Evolutionary conservation across 2,329 filamentous ascomycete species (phyloP).

Genomic region (Didymellaceae sp.): DNA sequence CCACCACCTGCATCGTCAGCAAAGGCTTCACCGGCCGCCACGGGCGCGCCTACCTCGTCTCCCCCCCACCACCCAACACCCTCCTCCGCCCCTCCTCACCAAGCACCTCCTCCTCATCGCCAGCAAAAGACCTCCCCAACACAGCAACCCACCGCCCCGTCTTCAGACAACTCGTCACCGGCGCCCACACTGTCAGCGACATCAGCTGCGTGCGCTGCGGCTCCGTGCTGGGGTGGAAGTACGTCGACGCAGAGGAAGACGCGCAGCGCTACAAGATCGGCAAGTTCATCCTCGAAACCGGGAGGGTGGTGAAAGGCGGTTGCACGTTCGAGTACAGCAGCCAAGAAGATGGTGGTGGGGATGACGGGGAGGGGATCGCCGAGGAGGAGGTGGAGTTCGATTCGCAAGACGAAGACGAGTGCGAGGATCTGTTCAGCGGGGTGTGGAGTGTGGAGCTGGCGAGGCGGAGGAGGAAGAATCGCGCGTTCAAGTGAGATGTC

Average conservation of each 20-base stretch:
- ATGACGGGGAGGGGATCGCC: constrained; percentile 17
- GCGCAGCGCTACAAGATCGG: constrained; percentile 69
- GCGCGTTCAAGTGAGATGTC: no score
- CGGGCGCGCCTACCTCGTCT: constrained; percentile 68
- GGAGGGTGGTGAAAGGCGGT: constrained; percentile 56
- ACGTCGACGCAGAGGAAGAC: constrained; percentile 67
- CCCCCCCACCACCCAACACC: constrained; percentile 49
- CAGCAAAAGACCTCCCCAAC: constrained; percentile 59
- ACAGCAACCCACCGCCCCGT: constrained; percentile 64
- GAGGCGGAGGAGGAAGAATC: constrained; percentile 41
- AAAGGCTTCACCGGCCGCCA: constrained; percentile 71
- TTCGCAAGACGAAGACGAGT: constrained; percentile 70
- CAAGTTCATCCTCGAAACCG: constrained; percentile 71
- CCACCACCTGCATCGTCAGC: constrained; percentile 65
- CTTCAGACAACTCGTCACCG: constrained; percentile 66
- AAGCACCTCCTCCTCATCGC: constrained; percentile 18
- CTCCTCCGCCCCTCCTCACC: constrained; percentile 8
- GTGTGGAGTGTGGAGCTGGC: constrained; percentile 66
- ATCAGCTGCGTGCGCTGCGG: constrained; percentile 64
- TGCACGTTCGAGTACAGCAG: constrained; percentile 60
- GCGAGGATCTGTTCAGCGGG: constrained; percentile 68
- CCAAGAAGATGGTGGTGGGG: constrained; percentile 1
- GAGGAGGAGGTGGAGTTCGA: constrained; percentile 63
- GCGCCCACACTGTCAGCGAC: constrained; percentile 67
- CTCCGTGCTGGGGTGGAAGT: constrained; percentile 68